Percentiles rank a stretch among this genome's conserved stretches.
Conservation (phyloP, 192 early-diverging fungal genomes). For the Backusella psychrophila region DNA sequence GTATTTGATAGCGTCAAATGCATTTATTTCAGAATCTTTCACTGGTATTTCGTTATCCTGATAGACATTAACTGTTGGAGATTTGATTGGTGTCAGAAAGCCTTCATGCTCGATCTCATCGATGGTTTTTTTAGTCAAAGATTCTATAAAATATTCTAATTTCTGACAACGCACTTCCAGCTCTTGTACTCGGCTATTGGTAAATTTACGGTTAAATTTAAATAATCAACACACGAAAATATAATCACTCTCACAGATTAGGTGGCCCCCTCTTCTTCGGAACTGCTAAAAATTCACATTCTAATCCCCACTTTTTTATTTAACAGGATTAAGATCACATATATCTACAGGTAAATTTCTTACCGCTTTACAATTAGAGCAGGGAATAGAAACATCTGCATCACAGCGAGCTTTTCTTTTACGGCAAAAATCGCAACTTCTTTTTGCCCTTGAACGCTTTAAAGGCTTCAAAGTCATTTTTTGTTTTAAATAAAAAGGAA, state of each 20-base stretch:
- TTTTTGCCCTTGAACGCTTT: constrained; percentile 36
- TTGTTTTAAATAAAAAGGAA: neutral
- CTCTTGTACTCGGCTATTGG: constrained; percentile 5
- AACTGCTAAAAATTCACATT: constrained; percentile 21
- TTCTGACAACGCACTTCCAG: constrained; percentile 30
- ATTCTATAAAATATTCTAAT: constrained; percentile 25
- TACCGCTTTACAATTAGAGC: constrained; percentile 40
- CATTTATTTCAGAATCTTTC: neutral
- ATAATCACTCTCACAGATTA: constrained; percentile 18
- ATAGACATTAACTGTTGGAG: neutral
- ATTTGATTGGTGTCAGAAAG: constrained; percentile 7
- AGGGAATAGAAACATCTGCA: constrained; percentile 33
- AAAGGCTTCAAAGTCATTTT: neutral
- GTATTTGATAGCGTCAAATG: constrained; percentile 26
- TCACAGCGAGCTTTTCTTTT: constrained; percentile 40
- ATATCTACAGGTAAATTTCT: neutral
- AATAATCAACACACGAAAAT: neutral
- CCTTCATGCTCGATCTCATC: constrained; percentile 23
- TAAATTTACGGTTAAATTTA: neutral
- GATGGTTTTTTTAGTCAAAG: constrained; percentile 21
- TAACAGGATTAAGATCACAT: neutral
- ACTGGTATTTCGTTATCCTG: neutral
- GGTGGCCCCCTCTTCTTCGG: constrained; percentile 31
- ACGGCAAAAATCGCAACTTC: constrained; percentile 43
- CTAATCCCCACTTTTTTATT: constrained; percentile 19